Evolutionary conservation across 768 basidiomycete genomes (phyloP).

Genomic region (Lentinula lateritia): DNA sequence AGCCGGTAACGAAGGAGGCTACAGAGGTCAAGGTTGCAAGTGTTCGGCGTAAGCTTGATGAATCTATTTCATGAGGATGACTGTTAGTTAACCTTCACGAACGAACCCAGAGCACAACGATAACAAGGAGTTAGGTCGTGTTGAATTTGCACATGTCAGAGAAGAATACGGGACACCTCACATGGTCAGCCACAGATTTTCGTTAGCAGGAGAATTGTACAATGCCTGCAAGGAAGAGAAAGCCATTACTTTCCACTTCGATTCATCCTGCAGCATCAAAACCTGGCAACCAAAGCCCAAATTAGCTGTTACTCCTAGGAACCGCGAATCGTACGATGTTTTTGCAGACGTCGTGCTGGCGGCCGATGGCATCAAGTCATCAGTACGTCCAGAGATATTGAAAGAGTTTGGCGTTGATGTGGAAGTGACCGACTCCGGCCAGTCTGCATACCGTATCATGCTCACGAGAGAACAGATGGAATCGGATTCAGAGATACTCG

Average conservation of each 20-base stretch:
- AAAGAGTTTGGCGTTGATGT: constrained; percentile 21
- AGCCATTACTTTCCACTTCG: constrained; percentile 23
- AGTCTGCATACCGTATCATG: constrained; percentile 33
- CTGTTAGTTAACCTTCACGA: background rate
- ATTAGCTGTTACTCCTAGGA: constrained; percentile 8
- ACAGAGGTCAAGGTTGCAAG: constrained; percentile 20
- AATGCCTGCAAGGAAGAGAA: constrained; percentile 18
- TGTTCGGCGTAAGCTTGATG: constrained; percentile 18
- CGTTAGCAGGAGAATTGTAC: constrained; percentile 25
- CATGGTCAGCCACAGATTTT: constrained; percentile 27
- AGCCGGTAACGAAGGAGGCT: constrained; percentile 19
- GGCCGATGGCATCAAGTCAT: constrained; percentile 32
- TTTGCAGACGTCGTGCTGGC: constrained; percentile 29
- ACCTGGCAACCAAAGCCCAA: constrained; percentile 18
- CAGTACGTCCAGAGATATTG: constrained; percentile 25
- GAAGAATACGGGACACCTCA: constrained; percentile 25
- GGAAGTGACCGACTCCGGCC: constrained; percentile 28
- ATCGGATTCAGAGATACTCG: constrained; percentile 27
- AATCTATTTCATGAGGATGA: background rate
- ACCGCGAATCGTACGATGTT: constrained; percentile 17
- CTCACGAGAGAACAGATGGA: constrained; percentile 22
- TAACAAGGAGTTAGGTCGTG: constrained; percentile 23
- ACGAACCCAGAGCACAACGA: constrained; percentile 10
- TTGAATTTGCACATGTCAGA: constrained; percentile 22
- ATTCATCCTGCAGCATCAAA: constrained; percentile 18